Base-by-base conservation (phyloP, 208 protist genomes). In the Trypanosomatidae sp. region DNA sequence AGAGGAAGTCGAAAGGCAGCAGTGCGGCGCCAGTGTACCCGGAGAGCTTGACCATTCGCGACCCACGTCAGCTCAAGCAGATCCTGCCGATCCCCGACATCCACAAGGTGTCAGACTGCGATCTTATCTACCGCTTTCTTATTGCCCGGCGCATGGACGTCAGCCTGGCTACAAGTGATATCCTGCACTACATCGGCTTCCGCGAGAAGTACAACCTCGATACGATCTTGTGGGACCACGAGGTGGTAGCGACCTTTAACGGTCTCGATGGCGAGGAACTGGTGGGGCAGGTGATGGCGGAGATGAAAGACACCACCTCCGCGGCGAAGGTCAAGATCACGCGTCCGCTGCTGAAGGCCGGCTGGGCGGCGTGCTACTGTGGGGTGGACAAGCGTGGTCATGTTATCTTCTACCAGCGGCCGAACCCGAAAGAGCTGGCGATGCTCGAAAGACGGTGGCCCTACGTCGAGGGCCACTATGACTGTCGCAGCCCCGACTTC, bases 111-210 rank as follows among this genome's bases (percentile, higher is more conserved):
- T 82, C 71, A 53, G 86, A 90, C 77, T 90, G 86, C 64, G 86
- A 90, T 43, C 59, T 69, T 10, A 90, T 90, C 55, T 90, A 88
- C 65, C 82, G 86, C 59, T 90, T 86, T 43, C 74, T 90, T n/a
- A 87, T 90, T 66, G 82, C 80, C 41, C 77, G 78, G 39, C 64
- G 70, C n/a, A 85, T 81, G 41, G 77, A 89, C 50, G 75, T 77
- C 55, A 56, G 69, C 33, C 52, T 79, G 5, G 81, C 81, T 44
- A 41, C 84, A 41, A 60, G 44, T 49, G 84, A 89, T 60, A 25
- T 91, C 3, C 59, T 85, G 36, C 65, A 85, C 65, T 91, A 88
- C 73, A 83, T 89, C 69, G 71, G 66, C 28, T 89, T 89, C 43
- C 83, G 87, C 25, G 82, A 89, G 52, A 84, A 87, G 73, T 88